Evolutionary conservation across 345 rosid genomes (phyloP).

Genomic region (Acer campestre): DNA sequence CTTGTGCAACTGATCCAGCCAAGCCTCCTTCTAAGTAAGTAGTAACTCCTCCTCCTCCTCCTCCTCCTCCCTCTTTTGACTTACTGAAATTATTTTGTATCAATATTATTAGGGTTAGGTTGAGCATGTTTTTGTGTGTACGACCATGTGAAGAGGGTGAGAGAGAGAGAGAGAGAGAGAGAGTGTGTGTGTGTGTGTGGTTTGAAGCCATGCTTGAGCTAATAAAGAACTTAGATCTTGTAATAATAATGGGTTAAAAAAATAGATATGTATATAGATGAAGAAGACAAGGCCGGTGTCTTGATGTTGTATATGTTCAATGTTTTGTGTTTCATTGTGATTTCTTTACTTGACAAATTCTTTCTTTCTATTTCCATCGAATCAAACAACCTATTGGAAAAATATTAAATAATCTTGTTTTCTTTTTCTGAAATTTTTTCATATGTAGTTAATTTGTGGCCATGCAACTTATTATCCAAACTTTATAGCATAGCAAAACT

Average conservation of each 20-base stretch:
- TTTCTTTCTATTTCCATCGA: not conserved
- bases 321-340: not conserved
- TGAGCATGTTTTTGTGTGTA: not conserved
- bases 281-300: not conserved
- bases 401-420: no score
- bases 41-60: not conserved
- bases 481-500: not conserved
- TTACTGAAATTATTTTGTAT: not conserved
- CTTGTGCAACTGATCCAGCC: slow-evolving; percentile 51
- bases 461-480: not conserved
- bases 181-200: no score
- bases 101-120: slow-evolving; percentile 1
- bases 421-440: not conserved
- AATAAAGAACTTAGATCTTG: slow-evolving; percentile 9
- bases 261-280: no score
- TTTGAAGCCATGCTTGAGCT: not conserved
- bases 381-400: not conserved
- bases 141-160: not conserved
- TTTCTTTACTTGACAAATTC: not conserved
- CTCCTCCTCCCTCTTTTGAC: not conserved
- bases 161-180: not conserved
- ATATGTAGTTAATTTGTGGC: not conserved
- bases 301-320: not conserved
- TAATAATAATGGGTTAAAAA: not conserved
- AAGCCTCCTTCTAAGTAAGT: slow-evolving; percentile 79